Conservation (phyloP, 495 filamentous ascomycete species). For the Hyaloscypha hepaticicola region DNA sequence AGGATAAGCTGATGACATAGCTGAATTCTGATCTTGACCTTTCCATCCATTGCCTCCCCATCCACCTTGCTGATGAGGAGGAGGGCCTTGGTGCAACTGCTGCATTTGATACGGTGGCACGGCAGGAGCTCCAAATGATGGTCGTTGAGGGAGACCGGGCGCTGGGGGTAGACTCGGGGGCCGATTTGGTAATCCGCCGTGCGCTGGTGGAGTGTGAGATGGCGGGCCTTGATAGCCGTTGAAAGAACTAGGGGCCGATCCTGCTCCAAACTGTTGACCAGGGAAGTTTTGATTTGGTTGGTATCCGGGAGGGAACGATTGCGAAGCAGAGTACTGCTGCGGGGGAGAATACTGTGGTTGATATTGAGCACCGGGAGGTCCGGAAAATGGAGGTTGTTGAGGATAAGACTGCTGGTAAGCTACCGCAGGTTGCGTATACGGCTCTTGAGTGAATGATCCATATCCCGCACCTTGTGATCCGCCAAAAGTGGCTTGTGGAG, state of each 20-base stretch:
- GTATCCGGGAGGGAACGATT: slow-evolving; percentile 28
- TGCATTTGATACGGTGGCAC: slow-evolving; percentile 61
- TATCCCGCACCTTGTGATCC: slow-evolving; percentile 30
- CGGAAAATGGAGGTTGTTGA: slow-evolving; percentile 29
- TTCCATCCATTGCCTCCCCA: slow-evolving; percentile 35
- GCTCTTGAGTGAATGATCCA: slow-evolving; percentile 34
- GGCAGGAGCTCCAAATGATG: slow-evolving; percentile 52
- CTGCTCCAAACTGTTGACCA: slow-evolving; percentile 32
- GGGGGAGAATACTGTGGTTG: slow-evolving; percentile 32
- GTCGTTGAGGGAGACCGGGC: slow-evolving; percentile 63
- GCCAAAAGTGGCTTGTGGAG: slow-evolving; percentile 33
- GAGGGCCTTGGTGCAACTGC: slow-evolving; percentile 59
- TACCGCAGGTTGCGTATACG: slow-evolving; percentile 29
- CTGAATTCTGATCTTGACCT: slow-evolving; percentile 34
- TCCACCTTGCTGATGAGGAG: slow-evolving; percentile 22
- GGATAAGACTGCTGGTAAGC: slow-evolving; percentile 33
- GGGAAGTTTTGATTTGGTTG: slow-evolving; percentile 20
- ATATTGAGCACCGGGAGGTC: slow-evolving; percentile 29
- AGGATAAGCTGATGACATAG: slow-evolving; percentile 37
- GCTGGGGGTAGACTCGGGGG: slow-evolving; percentile 53
- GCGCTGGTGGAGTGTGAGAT: slow-evolving; percentile 27
- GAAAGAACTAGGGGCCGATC: slow-evolving; percentile 47
- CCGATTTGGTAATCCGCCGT: slow-evolving; percentile 42
- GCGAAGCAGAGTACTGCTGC: slow-evolving; percentile 22
- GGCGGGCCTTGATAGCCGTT: slow-evolving; percentile 43